A percentile compares a stretch with the other conserved stretches of the same genome.
phyloP scores from a whole-genome alignment of 805 yeast species.

The Clavispora phyllophila region DNA sequence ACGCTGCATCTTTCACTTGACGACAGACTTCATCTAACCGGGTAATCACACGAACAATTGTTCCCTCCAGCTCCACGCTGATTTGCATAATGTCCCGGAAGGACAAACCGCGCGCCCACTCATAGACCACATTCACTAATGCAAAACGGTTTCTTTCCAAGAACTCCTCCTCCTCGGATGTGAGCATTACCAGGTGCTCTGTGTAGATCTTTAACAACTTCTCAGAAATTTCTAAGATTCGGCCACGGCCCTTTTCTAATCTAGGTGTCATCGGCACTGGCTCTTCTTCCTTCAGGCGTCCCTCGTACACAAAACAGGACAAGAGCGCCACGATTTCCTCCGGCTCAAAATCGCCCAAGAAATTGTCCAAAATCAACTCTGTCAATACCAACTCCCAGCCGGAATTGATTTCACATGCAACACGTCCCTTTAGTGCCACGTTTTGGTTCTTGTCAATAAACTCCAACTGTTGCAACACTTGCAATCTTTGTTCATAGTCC shows the following conservation, averaged over 20 bases:
- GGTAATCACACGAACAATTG: conserved; percentile 92
- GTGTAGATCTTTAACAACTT: conserved; percentile 57
- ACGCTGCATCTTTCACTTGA: conserved; percentile 88
- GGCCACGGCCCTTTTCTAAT: conserved; percentile 60
- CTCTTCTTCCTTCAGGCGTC: conserved; percentile 61
- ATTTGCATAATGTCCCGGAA: conserved; percentile 87
- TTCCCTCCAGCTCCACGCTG: conserved; percentile 91
- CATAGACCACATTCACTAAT: conserved; percentile 88
- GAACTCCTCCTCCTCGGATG: conserved; percentile 82
- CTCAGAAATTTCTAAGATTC: conserved; percentile 67
- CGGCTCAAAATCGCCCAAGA: conserved; percentile 87
- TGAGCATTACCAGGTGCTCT: conserved; percentile 65
- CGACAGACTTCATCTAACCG: conserved; percentile 93
- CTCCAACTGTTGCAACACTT: conserved; percentile 70
- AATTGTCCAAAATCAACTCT: conserved; percentile 85
- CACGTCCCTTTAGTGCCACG: conserved; percentile 84
- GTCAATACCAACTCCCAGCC: conserved; percentile 91
- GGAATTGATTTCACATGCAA: conserved; percentile 85
- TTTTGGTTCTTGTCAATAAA: conserved; percentile 75
- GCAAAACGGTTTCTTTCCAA: conserved; percentile 82
- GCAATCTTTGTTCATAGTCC: conserved; percentile 85
- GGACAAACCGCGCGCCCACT: conserved; percentile 95
- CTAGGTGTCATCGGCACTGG: conserved; percentile 70
- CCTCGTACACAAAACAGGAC: conserved; percentile 92
- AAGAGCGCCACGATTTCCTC: conserved; percentile 95